Percentiles rank a stretch among this genome's conserved stretches.
Conservation (phyloP, 1,139 yeast genomes). For the Geotrichum phurueaensis region DNA sequence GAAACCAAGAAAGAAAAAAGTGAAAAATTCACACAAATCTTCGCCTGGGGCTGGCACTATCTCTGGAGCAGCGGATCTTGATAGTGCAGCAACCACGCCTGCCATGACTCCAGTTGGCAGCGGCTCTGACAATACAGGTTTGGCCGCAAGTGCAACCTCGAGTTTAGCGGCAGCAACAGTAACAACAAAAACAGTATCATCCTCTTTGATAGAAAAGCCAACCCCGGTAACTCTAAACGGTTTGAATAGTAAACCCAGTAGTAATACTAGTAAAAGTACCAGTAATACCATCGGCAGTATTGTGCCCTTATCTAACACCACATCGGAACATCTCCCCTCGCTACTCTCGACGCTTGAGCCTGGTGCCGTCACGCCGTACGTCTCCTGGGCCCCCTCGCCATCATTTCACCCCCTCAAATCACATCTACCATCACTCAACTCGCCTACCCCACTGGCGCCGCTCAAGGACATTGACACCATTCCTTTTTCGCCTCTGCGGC, state of each 20-base stretch:
- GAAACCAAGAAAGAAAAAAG: conserved; percentile 2
- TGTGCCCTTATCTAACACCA: neutral
- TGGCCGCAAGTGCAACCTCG: neutral
- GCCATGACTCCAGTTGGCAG: neutral
- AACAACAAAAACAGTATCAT: neutral
- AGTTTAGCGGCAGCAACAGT: neutral
- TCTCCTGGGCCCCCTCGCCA: conserved; percentile 8
- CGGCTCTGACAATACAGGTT: neutral
- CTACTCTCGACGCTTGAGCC: neutral
- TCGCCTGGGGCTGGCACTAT: neutral
- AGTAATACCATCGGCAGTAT: neutral
- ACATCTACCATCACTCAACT: conserved; percentile 1
- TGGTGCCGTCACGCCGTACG: conserved; percentile 2
- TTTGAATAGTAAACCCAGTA: neutral
- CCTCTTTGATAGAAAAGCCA: neutral
- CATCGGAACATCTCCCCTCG: neutral
- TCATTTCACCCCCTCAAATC: conserved; percentile 7
- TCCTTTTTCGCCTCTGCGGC: conserved; percentile 9
- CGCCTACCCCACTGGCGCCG: conserved; percentile 7
- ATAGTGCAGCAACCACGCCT: neutral
- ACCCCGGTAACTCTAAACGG: neutral
- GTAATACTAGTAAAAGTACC: neutral
- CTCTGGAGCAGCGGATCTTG: neutral
- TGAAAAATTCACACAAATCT: neutral
- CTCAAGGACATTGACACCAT: conserved; percentile 2